Evolutionary conservation across 2,329 filamentous ascomycete genomes (phyloP).

Genomic region (Apiospora hydei): DNA sequence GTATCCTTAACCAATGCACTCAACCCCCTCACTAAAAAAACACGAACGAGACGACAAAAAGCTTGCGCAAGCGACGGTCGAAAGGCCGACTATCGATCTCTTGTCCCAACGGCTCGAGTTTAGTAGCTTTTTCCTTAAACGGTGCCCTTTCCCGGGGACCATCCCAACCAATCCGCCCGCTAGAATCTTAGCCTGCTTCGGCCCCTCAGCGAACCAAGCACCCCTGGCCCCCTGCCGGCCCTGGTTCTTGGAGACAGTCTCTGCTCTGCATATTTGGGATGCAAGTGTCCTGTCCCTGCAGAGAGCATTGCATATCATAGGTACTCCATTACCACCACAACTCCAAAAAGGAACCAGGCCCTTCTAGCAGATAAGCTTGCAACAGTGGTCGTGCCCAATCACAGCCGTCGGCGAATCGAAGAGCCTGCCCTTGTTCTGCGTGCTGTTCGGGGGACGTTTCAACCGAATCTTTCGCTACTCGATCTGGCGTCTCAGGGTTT

Average conservation of each 20-base stretch:
- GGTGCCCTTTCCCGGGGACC: constrained; percentile 4
- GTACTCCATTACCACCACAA: constrained; percentile 15
- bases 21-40: not conserved
- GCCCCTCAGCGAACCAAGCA: not conserved
- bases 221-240: not conserved
- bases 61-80: not conserved
- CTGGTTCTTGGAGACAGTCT: not conserved
- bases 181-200: not conserved
- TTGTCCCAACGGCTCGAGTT: not conserved
- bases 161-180: constrained; percentile 19
- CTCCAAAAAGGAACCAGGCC: constrained; percentile 14
- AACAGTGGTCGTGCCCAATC: constrained; percentile 13
- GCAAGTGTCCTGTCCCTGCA: constrained; percentile 20
- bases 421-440: not conserved
- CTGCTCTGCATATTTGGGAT: constrained; percentile 2
- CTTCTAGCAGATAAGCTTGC: constrained; percentile 17
- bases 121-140: constrained; percentile 5
- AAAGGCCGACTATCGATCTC: not conserved
- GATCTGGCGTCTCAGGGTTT: constrained; percentile 19
- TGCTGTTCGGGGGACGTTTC: constrained; percentile 8
- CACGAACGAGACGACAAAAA: not conserved
- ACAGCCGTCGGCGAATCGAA: not conserved
- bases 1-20: not conserved
- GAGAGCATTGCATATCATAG: not conserved
- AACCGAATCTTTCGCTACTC: constrained; percentile 15